A percentile compares a stretch with the other conserved stretches of the same genome.
phyloP scores from a whole-genome alignment of 805 yeast species.

The Candida sonorensis region DNA sequence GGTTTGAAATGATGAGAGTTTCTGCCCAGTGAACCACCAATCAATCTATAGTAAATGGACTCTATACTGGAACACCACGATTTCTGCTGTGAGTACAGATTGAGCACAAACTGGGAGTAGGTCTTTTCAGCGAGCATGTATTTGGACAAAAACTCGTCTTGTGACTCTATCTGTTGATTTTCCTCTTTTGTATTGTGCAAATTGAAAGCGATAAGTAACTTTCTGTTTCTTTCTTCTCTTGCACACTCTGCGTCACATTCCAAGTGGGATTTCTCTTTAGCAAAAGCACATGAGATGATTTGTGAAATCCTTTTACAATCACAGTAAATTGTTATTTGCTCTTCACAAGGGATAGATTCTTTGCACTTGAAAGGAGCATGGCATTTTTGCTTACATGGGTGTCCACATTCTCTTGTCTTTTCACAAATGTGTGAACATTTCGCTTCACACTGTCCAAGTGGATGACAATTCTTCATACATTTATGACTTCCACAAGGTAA shows the following conservation, averaged over 20 bases:
- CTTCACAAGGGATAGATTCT: constrained; percentile 46
- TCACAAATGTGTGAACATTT: constrained; percentile 59
- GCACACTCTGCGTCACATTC: constrained; percentile 72
- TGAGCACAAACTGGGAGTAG: constrained; percentile 41
- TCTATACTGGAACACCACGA: constrained; percentile 69
- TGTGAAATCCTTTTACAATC: constrained; percentile 53
- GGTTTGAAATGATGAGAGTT: constrained; percentile 59
- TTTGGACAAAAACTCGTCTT: constrained; percentile 17
- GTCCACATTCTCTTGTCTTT: constrained; percentile 56
- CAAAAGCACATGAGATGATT: constrained; percentile 44
- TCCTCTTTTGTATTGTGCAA: too few species aligned
- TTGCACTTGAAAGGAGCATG: constrained; percentile 52
- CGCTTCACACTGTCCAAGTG: constrained; percentile 48
- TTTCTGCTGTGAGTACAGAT: constrained; percentile 46
- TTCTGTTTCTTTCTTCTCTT: constrained; percentile 48
- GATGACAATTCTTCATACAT: constrained; percentile 52
- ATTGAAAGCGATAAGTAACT: constrained; percentile 59
- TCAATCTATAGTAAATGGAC: constrained; percentile 40
- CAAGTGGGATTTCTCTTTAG: constrained; percentile 32
- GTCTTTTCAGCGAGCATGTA: constrained; percentile 25
- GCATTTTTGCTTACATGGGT: constrained; percentile 55
- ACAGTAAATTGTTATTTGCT: constrained; percentile 46
- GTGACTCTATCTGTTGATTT: constrained; percentile 6
- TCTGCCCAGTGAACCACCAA: constrained; percentile 29
- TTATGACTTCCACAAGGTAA: constrained; percentile 43